Conservation (phyloP, 805 yeast species). For the Suhomyces pyralidae region DNA sequence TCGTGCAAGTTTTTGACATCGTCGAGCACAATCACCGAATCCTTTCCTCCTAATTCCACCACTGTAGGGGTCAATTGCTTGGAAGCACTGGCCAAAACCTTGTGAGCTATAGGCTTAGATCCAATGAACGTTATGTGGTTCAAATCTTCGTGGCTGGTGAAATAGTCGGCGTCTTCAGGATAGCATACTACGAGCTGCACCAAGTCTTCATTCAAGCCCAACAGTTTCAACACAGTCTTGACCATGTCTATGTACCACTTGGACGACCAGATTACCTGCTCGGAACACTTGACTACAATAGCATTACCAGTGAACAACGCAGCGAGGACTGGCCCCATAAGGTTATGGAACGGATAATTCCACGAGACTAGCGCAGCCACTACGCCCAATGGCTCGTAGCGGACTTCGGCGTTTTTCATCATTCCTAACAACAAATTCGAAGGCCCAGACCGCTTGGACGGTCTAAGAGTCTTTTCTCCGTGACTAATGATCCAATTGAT, state of each 20-base stretch:
- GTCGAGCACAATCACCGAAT: slow-evolving; percentile 83
- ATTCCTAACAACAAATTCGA: slow-evolving; percentile 73
- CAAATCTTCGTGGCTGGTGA: slow-evolving; percentile 79
- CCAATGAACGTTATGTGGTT: slow-evolving; percentile 94
- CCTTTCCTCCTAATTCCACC: slow-evolving; percentile 96
- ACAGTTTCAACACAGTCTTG: slow-evolving; percentile 64
- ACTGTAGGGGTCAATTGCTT: slow-evolving; percentile 90
- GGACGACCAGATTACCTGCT: slow-evolving; percentile 94
- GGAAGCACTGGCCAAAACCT: slow-evolving; percentile 80
- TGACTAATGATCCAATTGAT: slow-evolving; percentile 83
- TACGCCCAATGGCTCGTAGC: slow-evolving; percentile 89
- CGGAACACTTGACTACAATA: slow-evolving; percentile 89
- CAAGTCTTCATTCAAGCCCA: slow-evolving; percentile 75
- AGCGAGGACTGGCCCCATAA: slow-evolving; percentile 90
- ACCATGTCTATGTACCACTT: slow-evolving; percentile 71
- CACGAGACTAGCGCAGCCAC: slow-evolving; percentile 91
- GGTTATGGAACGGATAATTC: slow-evolving; percentile 96
- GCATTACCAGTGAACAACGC: slow-evolving; percentile 89
- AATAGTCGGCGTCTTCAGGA: slow-evolving; percentile 84
- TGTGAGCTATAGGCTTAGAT: slow-evolving; percentile 90
- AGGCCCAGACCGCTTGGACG: slow-evolving; percentile 83
- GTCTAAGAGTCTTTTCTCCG: slow-evolving; percentile 69
- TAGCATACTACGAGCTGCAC: slow-evolving; percentile 87
- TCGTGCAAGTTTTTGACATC: slow-evolving; percentile 62
- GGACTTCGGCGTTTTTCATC: slow-evolving; percentile 88